A percentile compares a stretch with the other conserved stretches of the same genome.
Evolutionary conservation across 106 monocot genomes (phyloP).

Genomic region (Dendrobium nobile): DNA sequence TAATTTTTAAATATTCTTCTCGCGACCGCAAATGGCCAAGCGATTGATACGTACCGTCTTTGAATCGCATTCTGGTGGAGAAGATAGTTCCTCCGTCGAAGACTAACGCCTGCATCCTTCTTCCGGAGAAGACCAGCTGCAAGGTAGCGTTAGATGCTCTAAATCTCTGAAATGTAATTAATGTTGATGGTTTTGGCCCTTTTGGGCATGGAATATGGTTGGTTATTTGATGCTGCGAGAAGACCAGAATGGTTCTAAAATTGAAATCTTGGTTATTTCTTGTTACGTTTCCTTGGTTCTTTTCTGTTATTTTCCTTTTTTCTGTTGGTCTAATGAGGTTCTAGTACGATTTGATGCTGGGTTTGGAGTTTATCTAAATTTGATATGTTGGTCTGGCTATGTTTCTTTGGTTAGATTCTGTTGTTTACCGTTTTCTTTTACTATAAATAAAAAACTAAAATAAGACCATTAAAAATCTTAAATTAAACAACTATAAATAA

Average conservation of each 20-base stretch:
- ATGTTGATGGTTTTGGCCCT: no score
- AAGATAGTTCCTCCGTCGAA: conserved; percentile 48
- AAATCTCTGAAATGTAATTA: background rate
- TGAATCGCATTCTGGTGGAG: conserved; percentile 39
- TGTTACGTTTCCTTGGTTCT: background rate
- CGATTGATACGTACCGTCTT: conserved; percentile 27
- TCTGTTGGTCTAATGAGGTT: no score
- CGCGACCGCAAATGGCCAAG: conserved; percentile 19
- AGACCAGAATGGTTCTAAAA: no score
- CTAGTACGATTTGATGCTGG: background rate
- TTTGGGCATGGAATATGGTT: no score
- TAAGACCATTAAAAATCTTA: no score
- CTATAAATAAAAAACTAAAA: no score
- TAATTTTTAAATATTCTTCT: background rate
- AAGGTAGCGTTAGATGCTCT: conserved; percentile 11
- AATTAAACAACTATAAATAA: no score
- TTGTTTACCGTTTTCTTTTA: no score
- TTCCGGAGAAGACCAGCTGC: conserved; percentile 35
- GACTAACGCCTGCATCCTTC: conserved; percentile 31
- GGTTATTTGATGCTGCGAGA: no score
- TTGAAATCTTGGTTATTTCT: no score
- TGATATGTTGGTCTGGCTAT: background rate
- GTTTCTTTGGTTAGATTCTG: no score
- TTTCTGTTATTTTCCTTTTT: background rate
- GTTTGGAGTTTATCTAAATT: background rate